Base-by-base conservation (phyloP, 208 protist species). In the Trypanosoma theileri region DNA sequence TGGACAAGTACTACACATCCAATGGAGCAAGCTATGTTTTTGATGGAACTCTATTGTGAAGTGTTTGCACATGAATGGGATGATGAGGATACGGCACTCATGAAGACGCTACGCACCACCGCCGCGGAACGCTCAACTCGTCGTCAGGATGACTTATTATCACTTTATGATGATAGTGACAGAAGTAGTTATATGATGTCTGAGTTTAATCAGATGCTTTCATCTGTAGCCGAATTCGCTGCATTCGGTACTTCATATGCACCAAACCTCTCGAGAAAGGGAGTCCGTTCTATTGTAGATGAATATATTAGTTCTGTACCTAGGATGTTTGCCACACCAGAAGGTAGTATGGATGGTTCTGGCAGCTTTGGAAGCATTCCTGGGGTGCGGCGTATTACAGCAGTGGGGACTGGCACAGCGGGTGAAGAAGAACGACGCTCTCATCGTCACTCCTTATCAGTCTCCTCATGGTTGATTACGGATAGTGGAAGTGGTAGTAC, bases 1-100 rank as follows among this genome's bases (percentile, higher is more conserved):
- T 96, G 90, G 88, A 96, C 87, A 14, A 88, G 76, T 54, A 86
- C 66, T 17, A 77, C 76, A 0, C 82, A 93, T 70, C 82, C 82
- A 44, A 66, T 76, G 19, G 90, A 96, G 75, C 82, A 79, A 19
- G 86, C 83, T 26, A 56, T 84, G 21, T 93, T 96, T 64, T 52
- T 96, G 12, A 73, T 84, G 66, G 87, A 93, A 74, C 75, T 96
- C 10, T 96, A 96, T 75, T 77, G 59, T 45, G 87, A 93, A 63
- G 85, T 91, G 41, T 96, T 96, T 69, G 80, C 76, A 16, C 78
- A 90, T 67, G 81, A 92, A 67, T 92, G 82, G 85, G 74, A 80
- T 46, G 76, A 84, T 57, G 90, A 92, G 50, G 90, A 95, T 54
- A 62, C 77, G 62, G 44, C 57, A 31, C 42, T 90, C 14, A 50